phyloP scores from a whole-genome alignment of 2,329 filamentous ascomycete species.

The Pyrenophora seminiperda region DNA sequence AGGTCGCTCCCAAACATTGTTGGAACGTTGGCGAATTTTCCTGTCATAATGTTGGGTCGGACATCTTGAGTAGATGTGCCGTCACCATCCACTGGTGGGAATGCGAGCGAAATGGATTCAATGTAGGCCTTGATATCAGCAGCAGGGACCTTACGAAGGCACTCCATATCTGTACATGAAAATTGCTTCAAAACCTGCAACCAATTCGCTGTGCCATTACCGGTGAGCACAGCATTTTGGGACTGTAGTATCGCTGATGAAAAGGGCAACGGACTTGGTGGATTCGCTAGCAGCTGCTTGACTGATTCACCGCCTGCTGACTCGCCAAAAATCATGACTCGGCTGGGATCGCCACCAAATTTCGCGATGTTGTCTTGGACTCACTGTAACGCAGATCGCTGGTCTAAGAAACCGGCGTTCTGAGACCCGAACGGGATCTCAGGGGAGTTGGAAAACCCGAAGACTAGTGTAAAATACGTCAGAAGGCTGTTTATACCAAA shows the following conservation, averaged over 20 bases:
- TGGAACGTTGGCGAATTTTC: slow-evolving; percentile 15
- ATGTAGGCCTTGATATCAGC: slow-evolving; percentile 14
- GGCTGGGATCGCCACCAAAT: slow-evolving; percentile 45
- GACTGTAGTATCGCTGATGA: slow-evolving; percentile 33
- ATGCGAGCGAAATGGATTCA: slow-evolving; percentile 11
- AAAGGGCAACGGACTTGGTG: slow-evolving; percentile 24
- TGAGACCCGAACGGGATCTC: slow-evolving; percentile 22
- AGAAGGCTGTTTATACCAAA: background rate
- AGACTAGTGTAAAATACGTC: slow-evolving; percentile 12
- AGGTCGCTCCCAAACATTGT: slow-evolving; percentile 16
- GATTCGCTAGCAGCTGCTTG: slow-evolving; percentile 23
- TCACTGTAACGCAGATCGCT: slow-evolving; percentile 60
- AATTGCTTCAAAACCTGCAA: slow-evolving; percentile 14
- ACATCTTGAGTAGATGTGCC: slow-evolving; percentile 15
- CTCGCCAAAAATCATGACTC: slow-evolving; percentile 54
- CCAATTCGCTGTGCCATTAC: slow-evolving; percentile 15
- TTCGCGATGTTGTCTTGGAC: slow-evolving; percentile 54
- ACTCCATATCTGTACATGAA: slow-evolving; percentile 11
- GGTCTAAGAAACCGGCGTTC: slow-evolving; percentile 61
- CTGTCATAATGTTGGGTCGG: slow-evolving; percentile 8
- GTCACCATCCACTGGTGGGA: slow-evolving; percentile 18
- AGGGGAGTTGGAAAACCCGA: slow-evolving; percentile 26
- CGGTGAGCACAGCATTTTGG: slow-evolving; percentile 14
- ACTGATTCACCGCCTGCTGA: slow-evolving; percentile 30
- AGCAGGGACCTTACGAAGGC: slow-evolving; percentile 8